A percentile compares a stretch with the other conserved stretches of the same genome.
phyloP scores from a whole-genome alignment of 306 rosid genomes.

The Corylus heterophylla region DNA sequence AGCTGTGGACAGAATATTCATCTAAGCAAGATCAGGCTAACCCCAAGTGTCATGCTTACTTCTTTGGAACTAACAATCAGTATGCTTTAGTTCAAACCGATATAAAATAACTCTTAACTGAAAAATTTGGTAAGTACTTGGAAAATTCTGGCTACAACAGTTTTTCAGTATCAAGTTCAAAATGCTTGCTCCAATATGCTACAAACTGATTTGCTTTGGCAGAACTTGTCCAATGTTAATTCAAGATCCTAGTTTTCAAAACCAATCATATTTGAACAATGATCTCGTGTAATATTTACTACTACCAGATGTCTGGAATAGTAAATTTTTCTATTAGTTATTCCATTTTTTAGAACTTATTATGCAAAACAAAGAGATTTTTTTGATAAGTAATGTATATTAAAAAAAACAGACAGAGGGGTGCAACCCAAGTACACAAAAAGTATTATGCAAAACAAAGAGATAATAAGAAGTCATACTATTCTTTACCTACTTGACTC shows the following conservation, averaged over 20 bases:
- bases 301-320: not conserved
- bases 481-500: constrained; percentile 67
- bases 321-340: not conserved
- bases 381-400: too few species aligned
- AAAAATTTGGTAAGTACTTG: too few species aligned
- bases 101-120: too few species aligned
- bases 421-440: too few species aligned
- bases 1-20: too few species aligned
- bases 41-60: too few species aligned
- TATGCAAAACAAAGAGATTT: not conserved
- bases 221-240: not conserved
- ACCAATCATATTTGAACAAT: not conserved
- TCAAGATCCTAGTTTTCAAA: not conserved
- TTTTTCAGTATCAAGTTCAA: not conserved
- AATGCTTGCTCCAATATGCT: not conserved
- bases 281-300: not conserved
- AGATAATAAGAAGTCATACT: not conserved
- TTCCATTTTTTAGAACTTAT: not conserved
- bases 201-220: not conserved
- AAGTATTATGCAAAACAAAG: not conserved
- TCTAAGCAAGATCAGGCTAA: too few species aligned
- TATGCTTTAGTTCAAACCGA: too few species aligned
- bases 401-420: too few species aligned
- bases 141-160: too few species aligned
- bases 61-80: too few species aligned